phyloP scores from a whole-genome alignment of 2,329 filamentous ascomycete genomes.

The Coniochaeta hoffmannii region DNA sequence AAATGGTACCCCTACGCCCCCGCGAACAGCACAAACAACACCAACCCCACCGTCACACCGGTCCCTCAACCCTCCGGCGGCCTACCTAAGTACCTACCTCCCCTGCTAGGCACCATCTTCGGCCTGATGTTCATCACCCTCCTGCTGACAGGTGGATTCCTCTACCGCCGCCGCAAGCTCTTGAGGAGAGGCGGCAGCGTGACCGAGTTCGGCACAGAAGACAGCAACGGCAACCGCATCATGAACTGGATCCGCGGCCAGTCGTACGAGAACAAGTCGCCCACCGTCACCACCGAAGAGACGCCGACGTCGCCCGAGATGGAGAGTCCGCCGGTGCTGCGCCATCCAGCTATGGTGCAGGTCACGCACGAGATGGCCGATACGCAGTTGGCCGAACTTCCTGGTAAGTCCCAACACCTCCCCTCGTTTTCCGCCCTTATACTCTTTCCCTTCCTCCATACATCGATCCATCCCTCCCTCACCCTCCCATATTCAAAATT shows the following conservation, averaged over 20 bases:
- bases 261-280: constrained; percentile 31
- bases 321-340: constrained; percentile 20
- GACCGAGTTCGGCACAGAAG: constrained; percentile 32
- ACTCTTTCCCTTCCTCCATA: neutral
- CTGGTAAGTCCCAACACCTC: constrained; percentile 30
- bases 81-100: constrained; percentile 34
- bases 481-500: constrained; percentile 1
- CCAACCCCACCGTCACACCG: constrained; percentile 15
- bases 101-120: constrained; percentile 54
- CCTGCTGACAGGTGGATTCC: constrained; percentile 40
- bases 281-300: constrained; percentile 38
- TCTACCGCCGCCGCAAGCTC: constrained; percentile 43
- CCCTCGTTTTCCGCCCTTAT: neutral
- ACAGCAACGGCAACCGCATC: constrained; percentile 39
- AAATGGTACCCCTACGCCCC: constrained; percentile 54
- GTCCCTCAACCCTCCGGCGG: constrained; percentile 1
- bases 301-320: constrained; percentile 29
- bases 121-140: constrained; percentile 49
- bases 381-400: constrained; percentile 29
- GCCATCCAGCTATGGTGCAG: constrained; percentile 3
- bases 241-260: constrained; percentile 45
- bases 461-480: too few species aligned
- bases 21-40: constrained; percentile 18
- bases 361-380: constrained; percentile 31
- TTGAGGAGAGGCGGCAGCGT: constrained; percentile 27